Evolutionary conservation across 1,139 yeast species (phyloP), one percentile per base, ranked within the genome.

Genomic region (Hyphopichia khmerensis): DNA sequence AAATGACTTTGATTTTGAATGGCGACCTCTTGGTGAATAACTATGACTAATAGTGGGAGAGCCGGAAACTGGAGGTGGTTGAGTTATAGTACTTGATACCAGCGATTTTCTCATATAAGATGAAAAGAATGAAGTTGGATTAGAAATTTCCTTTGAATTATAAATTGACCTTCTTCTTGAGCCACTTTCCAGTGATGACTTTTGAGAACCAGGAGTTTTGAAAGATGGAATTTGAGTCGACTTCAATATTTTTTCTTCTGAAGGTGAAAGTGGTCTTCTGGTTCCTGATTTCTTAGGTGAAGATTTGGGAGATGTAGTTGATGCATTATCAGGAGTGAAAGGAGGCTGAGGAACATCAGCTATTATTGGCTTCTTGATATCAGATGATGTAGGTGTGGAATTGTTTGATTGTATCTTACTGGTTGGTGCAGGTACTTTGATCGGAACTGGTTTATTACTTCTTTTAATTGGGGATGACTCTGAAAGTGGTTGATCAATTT

Each of bases 161-260:
- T 26, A 11, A 26, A 26, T 7, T 29, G 24, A 27, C 26, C n/a
- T 27, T 15, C 39, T 27, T 16, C 33, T 14, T 21, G 16, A 14
- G 9, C 14, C 18, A 14, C 4, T n/a, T 31, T 31, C 18, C 24
- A 21, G 24, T 16, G 40, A 36, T 32, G 41, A 26, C 6, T 33
- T 34, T 30, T 39, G 43, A 5, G 48, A 27, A 3, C 43, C 36
- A 19, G 42, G 43, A 6, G 6, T 6, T 38, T 49, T 61, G 43
- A 48, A 64, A 9, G 54, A 52, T 10, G 72, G 72, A 13, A 67
- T 67, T 41, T 50, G 55, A 3, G 72, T 67, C 39, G 54, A 51
- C 31, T 53, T 56, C 39, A 65, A 52, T n/a, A 65, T 50, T 42
- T 51, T 55, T 37, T 56, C 57, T 46, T 65, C 70, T n/a, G 60